Percentiles rank a stretch among this genome's conserved stretches.
These are phyloP conservation scores for Xylariaceae sp. DNA, from an alignment of 2,329 filamentous ascomycete species.

Conservation along the genomic window DNA sequence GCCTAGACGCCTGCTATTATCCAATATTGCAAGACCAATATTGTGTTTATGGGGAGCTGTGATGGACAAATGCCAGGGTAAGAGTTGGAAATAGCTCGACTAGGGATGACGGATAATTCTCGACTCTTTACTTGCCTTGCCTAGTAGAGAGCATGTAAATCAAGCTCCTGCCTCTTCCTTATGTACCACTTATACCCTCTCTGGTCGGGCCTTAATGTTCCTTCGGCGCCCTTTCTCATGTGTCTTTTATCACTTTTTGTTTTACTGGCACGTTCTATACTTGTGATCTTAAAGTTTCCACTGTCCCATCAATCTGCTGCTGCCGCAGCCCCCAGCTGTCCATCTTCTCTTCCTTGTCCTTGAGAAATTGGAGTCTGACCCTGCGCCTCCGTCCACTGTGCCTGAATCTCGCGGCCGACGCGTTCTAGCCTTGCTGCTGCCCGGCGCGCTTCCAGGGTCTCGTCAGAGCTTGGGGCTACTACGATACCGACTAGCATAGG, in stretches of 20 bases:
- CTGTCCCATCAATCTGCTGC: neutral
- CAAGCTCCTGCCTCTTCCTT: neutral
- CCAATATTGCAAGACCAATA: too few relatives aligned
- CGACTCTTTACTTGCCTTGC: neutral
- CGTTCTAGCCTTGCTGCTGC: constrained; percentile 60
- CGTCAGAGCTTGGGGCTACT: constrained; percentile 55
- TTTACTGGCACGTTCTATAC: too few relatives aligned
- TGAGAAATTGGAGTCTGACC: neutral
- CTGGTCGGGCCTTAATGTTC: neutral
- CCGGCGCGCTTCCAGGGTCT: constrained; percentile 57
- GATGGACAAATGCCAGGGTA: too few relatives aligned
- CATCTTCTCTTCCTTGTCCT: neutral
- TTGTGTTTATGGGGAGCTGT: too few relatives aligned
- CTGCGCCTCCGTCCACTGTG: constrained; percentile 53
- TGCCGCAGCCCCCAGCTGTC: neutral
- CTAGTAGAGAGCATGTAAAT: neutral
- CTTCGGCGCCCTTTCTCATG: neutral
- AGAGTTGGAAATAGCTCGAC: too few relatives aligned
- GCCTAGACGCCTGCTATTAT: too few relatives aligned
- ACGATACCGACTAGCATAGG: constrained; percentile 63
- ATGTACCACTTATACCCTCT: neutral
- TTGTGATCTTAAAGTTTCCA: neutral
- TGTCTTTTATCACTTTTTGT: too few relatives aligned
- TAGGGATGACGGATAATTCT: neutral
- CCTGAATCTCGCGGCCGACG: constrained; percentile 61